phyloP scores from a whole-genome alignment of 805 yeast species.

The Candida maris region DNA sequence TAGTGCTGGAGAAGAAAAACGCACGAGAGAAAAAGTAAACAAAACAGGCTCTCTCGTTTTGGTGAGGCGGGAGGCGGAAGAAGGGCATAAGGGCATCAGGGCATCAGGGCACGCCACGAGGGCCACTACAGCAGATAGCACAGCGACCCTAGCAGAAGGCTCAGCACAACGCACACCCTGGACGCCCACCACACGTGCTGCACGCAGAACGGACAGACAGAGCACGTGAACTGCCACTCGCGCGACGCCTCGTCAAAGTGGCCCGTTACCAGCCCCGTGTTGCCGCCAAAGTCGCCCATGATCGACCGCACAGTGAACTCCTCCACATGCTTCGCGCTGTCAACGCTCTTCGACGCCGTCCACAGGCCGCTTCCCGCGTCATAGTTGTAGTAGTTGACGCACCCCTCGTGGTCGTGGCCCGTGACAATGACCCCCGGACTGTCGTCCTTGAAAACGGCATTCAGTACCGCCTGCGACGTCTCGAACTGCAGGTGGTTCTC shows the following conservation, averaged over 20 bases:
- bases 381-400: constrained; percentile 63
- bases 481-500: constrained; percentile 80
- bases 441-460: constrained; percentile 62
- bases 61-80: no score
- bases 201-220: constrained; percentile 74
- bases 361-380: constrained; percentile 43
- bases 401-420: constrained; percentile 97
- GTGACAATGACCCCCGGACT: constrained; percentile 79
- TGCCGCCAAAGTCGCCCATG: constrained; percentile 96
- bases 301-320: constrained; percentile 87
- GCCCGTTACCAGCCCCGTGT: constrained; percentile 81
- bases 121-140: no score
- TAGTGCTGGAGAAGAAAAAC: no score
- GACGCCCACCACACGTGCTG: constrained; percentile 98
- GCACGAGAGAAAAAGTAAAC: no score
- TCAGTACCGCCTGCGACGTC: constrained; percentile 62
- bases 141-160: constrained; percentile 37
- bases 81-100: no score
- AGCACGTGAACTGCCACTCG: constrained; percentile 65
- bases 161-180: constrained; percentile 46
- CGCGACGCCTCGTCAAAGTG: constrained; percentile 42
- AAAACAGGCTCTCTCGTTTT: no score
- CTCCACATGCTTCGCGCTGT: constrained; percentile 41
- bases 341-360: constrained; percentile 50
- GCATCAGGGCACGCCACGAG: no score